These are phyloP conservation scores for Thraustochytrium striatum DNA, from an alignment of 352 stramenopile genomes.

Conservation along the genomic window DNA sequence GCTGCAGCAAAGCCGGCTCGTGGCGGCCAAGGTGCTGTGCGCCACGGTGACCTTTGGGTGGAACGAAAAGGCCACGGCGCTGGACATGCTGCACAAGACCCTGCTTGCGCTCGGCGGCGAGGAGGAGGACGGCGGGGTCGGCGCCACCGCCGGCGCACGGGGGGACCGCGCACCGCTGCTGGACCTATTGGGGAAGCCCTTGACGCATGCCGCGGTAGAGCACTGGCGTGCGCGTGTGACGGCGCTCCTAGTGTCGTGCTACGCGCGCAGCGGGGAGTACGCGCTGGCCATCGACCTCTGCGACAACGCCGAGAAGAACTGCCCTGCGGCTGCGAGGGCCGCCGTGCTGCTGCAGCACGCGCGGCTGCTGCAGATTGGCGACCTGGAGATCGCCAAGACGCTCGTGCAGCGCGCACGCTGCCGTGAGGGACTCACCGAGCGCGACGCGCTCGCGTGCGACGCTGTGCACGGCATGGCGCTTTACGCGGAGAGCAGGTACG, in stretches of 20 bases:
- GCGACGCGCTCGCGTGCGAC: neutral
- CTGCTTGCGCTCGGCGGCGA: neutral
- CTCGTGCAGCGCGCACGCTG: neutral
- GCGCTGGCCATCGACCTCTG: slow-evolving; percentile 16
- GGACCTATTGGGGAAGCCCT: neutral
- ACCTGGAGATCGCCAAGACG: slow-evolving; percentile 1
- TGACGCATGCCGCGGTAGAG: neutral
- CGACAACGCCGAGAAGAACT: neutral
- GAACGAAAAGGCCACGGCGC: slow-evolving; percentile 28
- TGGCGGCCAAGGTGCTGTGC: slow-evolving; percentile 40
- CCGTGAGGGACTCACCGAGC: neutral
- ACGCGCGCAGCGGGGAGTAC: slow-evolving; percentile 7
- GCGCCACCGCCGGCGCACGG: neutral
- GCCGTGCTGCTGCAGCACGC: slow-evolving; percentile 5
- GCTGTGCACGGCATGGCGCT: neutral
- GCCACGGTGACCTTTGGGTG: slow-evolving; percentile 29
- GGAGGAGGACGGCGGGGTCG: neutral
- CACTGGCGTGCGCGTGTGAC: neutral
- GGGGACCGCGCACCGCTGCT: neutral
- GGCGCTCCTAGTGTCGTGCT: slow-evolving; percentile 40
- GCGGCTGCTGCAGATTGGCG: slow-evolving; percentile 30
- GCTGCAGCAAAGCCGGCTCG: slow-evolving; percentile 21
- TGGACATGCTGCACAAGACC: slow-evolving; percentile 40
- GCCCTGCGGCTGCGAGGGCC: neutral
- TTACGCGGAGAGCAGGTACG: neutral